Conservation (phyloP, 129 eudicot species). For the Tagetes patula region DNA sequence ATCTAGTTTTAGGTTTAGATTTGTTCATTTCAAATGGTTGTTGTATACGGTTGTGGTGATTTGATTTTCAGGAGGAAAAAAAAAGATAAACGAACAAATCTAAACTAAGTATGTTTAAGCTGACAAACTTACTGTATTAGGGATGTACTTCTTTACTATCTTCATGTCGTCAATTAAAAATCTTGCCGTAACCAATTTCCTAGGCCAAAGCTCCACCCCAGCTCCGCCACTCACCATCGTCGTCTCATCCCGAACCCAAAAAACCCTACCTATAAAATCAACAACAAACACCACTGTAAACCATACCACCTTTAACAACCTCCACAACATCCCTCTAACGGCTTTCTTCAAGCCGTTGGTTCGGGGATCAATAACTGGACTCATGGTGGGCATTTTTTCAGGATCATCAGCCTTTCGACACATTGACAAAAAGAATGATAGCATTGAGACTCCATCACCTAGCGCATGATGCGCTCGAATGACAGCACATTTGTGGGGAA, state of each 20-base stretch:
- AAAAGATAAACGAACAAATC: background rate
- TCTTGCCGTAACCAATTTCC: constrained; percentile 64
- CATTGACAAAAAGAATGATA: constrained; percentile 56
- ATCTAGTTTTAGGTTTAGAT: too few relatives aligned
- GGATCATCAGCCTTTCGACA: constrained; percentile 61
- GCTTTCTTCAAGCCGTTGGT: background rate
- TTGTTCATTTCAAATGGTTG: too few relatives aligned
- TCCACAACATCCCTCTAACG: constrained; percentile 27
- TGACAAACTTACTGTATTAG: constrained; percentile 46
- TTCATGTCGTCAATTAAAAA: constrained; percentile 76
- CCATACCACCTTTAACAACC: constrained; percentile 48
- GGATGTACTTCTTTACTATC: constrained; percentile 53
- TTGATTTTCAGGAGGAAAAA: too few relatives aligned
- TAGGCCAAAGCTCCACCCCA: constrained; percentile 93
- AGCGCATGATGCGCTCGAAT: constrained; percentile 81
- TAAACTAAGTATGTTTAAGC: background rate
- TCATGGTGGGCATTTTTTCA: constrained; percentile 30
- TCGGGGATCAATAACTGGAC: background rate
- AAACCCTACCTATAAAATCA: constrained; percentile 48
- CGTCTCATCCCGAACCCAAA: constrained; percentile 59
- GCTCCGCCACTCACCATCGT: constrained; percentile 73
- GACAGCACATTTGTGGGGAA: constrained; percentile 57
- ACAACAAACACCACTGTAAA: constrained; percentile 48
- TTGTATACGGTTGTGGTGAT: too few relatives aligned
- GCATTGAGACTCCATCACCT: constrained; percentile 74